These are phyloP conservation scores for Odonthalia washingtoniensis DNA, from an alignment of 31 red algal genomes.

Conservation along the genomic window DNA sequence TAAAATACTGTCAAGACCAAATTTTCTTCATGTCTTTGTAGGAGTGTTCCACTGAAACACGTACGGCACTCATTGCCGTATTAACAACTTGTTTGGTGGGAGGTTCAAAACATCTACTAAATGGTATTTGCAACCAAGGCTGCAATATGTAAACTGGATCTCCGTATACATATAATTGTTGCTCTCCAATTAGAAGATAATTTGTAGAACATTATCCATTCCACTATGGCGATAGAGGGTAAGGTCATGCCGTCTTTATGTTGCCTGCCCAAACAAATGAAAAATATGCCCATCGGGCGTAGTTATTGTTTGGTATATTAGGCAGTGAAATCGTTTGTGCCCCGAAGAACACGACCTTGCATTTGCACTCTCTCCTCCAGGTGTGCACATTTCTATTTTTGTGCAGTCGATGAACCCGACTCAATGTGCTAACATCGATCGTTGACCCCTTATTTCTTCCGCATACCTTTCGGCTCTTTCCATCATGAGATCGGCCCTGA, in stretches of 20 bases:
- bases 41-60: neutral
- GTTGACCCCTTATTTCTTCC: neutral
- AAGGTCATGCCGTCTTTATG: neutral
- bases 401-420: slow-evolving; percentile 27
- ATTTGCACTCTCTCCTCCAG: neutral
- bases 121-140: neutral
- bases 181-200: neutral
- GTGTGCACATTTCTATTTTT: neutral
- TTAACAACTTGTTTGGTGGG: neutral
- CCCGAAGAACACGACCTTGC: neutral
- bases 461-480: neutral
- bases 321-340: too few relatives aligned
- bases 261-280: neutral
- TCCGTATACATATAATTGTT: neutral
- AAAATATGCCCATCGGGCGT: too few relatives aligned
- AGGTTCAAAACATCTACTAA: neutral
- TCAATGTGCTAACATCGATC: neutral
- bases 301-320: too few relatives aligned
- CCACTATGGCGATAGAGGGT: neutral
- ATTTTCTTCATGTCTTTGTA: slow-evolving; percentile 1
- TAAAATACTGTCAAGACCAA: neutral
- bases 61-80: neutral
- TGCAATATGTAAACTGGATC: neutral
- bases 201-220: neutral
- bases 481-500: neutral